phyloP scores from a whole-genome alignment of 140 eudicot genomes.

The Oenanthe javanica region DNA sequence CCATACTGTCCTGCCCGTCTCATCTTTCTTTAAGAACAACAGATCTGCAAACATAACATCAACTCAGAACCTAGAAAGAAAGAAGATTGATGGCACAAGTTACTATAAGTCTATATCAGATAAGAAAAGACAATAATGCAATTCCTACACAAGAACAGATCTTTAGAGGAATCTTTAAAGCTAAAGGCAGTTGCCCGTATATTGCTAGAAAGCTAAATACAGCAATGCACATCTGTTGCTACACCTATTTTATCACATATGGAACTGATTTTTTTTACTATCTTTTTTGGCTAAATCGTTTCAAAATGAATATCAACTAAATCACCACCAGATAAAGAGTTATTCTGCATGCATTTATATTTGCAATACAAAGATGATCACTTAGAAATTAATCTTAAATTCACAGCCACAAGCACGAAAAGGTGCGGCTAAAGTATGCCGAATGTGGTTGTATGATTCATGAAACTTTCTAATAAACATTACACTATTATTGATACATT shows the following conservation, averaged over 20 bases:
- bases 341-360: not conserved
- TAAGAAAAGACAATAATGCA: not conserved
- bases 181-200: not conserved
- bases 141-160: not conserved
- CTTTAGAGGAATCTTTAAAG: not conserved
- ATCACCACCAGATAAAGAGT: no score
- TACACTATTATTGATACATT: not conserved
- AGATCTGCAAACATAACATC: not conserved
- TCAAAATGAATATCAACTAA: no score
- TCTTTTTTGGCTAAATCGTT: no score
- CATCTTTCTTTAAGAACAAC: conserved; percentile 24
- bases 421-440: not conserved
- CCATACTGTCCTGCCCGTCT: conserved; percentile 45
- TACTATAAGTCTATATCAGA: not conserved
- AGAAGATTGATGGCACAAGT: not conserved
- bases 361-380: not conserved
- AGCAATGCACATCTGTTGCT: not conserved
- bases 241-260: not conserved
- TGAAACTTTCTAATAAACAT: not conserved
- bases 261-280: no score
- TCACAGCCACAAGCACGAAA: not conserved
- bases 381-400: no score
- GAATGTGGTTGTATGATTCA: not conserved
- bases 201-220: not conserved
- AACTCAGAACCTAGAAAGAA: not conserved